A percentile compares a stretch with the other conserved stretches of the same genome.
phyloP scores from a whole-genome alignment of 2,329 filamentous ascomycete genomes.

The Clarireedia monteithiana region DNA sequence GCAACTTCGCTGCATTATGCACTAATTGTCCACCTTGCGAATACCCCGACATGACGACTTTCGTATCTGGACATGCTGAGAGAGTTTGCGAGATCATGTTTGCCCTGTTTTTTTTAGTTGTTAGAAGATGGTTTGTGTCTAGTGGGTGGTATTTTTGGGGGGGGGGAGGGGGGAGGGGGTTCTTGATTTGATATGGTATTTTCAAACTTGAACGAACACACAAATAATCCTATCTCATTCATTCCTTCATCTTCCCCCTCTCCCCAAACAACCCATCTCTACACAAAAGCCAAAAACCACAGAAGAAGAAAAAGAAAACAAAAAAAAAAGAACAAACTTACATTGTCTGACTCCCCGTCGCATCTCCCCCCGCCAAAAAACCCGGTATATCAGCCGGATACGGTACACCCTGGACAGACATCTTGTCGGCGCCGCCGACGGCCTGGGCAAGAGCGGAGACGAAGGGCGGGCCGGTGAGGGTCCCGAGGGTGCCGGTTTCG shows the following conservation, averaged over 20 bases:
- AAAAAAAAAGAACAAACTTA: not conserved
- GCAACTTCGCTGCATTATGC: constrained; percentile 16
- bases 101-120: not conserved
- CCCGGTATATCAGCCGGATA: constrained; percentile 41
- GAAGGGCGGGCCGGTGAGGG: constrained; percentile 22
- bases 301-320: too few relatives aligned
- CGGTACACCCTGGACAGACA: constrained; percentile 44
- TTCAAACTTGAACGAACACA: too few relatives aligned
- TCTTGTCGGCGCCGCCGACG: constrained; percentile 31
- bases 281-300: too few relatives aligned
- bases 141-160: too few relatives aligned
- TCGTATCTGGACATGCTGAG: constrained; percentile 1
- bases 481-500: constrained; percentile 20
- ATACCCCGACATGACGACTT: constrained; percentile 18
- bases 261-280: too few relatives aligned
- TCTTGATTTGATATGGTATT: too few relatives aligned
- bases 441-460: constrained; percentile 31
- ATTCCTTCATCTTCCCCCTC: too few relatives aligned
- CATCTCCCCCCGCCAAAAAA: constrained; percentile 39
- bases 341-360: constrained; percentile 37
- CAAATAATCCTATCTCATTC: too few relatives aligned
- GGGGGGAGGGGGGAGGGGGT: too few relatives aligned
- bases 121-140: too few relatives aligned
- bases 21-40: constrained; percentile 22
- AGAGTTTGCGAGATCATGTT: not conserved